These are phyloP conservation scores for Pseudopediastrum boryanum DNA, from an alignment of 139 green algal genomes.

Conservation along the genomic window DNA sequence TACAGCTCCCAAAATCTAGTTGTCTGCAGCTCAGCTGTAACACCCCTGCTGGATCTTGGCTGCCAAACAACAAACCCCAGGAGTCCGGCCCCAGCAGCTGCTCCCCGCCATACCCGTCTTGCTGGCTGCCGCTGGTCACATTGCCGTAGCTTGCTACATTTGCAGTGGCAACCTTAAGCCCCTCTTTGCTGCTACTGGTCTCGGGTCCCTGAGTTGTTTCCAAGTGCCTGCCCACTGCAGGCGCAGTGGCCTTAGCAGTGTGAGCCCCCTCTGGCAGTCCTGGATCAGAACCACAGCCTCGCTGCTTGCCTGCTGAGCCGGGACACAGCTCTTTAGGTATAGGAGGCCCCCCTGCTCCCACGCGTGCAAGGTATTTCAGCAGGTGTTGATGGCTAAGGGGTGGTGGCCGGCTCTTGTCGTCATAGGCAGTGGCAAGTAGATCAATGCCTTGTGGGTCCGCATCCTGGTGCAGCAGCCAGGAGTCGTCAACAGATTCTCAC, in stretches of 20 bases:
- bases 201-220: no score
- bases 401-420: constrained; percentile 60
- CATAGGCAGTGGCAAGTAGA: constrained; percentile 62
- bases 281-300: no score
- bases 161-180: no score
- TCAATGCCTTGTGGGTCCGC: constrained; percentile 51
- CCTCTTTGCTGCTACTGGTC: no score
- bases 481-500: background rate
- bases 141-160: no score
- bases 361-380: constrained; percentile 44
- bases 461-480: constrained; percentile 33
- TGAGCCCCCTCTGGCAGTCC: constrained; percentile 34
- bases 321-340: no score
- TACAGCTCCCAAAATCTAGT: constrained; percentile 70
- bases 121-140: no score
- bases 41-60: constrained; percentile 44
- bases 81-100: constrained; percentile 43
- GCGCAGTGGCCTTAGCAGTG: background rate
- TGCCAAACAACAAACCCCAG: constrained; percentile 60
- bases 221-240: no score
- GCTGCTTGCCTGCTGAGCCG: no score
- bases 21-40: constrained; percentile 46
- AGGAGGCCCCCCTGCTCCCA: constrained; percentile 20
- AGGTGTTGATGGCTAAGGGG: constrained; percentile 54
- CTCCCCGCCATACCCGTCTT: no score